Evolutionary conservation across 1,284 basidiomycete genomes (phyloP).

Genomic region (Ganoderma leucocontextum): DNA sequence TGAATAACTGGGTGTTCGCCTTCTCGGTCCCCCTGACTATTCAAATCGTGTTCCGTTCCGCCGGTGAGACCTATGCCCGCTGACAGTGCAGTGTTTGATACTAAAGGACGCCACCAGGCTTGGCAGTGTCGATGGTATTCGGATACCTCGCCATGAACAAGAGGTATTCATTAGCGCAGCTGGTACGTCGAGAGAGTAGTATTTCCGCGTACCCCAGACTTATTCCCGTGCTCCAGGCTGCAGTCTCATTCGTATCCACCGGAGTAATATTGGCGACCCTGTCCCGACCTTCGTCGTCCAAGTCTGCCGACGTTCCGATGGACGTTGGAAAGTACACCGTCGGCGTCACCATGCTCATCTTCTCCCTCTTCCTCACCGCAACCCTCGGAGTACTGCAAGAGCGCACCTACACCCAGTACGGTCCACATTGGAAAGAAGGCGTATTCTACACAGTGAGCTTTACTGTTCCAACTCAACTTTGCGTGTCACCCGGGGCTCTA

Average conservation of each 20-base stretch:
- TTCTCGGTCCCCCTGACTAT: slow-evolving; percentile 83
- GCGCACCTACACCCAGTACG: slow-evolving; percentile 75
- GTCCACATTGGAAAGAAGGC: slow-evolving; percentile 86
- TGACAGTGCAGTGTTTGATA: slow-evolving; percentile 3
- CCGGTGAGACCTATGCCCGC: slow-evolving; percentile 58
- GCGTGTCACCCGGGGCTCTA: background rate
- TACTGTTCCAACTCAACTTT: background rate
- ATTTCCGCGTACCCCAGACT: background rate
- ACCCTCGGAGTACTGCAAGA: slow-evolving; percentile 86
- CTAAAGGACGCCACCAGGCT: slow-evolving; percentile 49
- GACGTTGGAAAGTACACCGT: slow-evolving; percentile 62
- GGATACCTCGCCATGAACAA: slow-evolving; percentile 65
- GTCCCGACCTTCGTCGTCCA: slow-evolving; percentile 59
- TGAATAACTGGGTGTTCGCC: slow-evolving; percentile 90
- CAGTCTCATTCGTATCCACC: slow-evolving; percentile 75
- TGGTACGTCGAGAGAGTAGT: slow-evolving; percentile 53
- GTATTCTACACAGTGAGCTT: slow-evolving; percentile 80
- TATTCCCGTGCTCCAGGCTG: slow-evolving; percentile 49
- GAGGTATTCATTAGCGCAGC: slow-evolving; percentile 68
- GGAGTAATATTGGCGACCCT: slow-evolving; percentile 84
- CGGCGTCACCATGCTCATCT: slow-evolving; percentile 77
- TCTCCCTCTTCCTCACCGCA: slow-evolving; percentile 79
- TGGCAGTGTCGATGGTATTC: slow-evolving; percentile 75
- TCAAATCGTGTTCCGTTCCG: slow-evolving; percentile 90
- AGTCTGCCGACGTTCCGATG: slow-evolving; percentile 39